These are phyloP conservation scores for Paulownia fortunei DNA, from an alignment of 257 asterid species.

Conservation along the genomic window DNA sequence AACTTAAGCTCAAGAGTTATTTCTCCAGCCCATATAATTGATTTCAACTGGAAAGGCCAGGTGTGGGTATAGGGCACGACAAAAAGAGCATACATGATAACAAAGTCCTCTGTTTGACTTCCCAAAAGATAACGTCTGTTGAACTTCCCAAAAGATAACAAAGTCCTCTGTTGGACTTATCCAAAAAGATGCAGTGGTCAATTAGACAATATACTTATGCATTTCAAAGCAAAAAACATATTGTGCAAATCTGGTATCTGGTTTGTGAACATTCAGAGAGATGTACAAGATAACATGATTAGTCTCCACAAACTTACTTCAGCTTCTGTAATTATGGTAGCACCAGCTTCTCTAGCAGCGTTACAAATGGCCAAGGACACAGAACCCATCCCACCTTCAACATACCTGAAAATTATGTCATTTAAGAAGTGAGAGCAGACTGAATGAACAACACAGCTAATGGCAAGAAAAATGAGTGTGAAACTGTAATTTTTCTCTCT, in stretches of 20 bases:
- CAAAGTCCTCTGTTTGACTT: no score
- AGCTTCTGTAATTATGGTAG: slow-evolving; percentile 71
- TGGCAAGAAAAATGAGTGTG: slow-evolving; percentile 24
- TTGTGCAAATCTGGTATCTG: neutral
- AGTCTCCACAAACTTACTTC: slow-evolving; percentile 64
- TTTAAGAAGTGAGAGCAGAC: slow-evolving; percentile 30
- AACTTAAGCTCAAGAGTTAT: slow-evolving; percentile 9
- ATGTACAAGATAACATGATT: slow-evolving; percentile 23
- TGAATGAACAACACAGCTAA: slow-evolving; percentile 16
- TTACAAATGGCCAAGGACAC: slow-evolving; percentile 79
- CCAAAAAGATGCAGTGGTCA: slow-evolving; percentile 8
- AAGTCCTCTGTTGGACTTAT: slow-evolving; percentile 4
- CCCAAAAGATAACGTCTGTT: no score
- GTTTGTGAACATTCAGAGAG: slow-evolving; percentile 9
- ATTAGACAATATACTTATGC: neutral
- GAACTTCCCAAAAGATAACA: no score
- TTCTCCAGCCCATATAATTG: neutral
- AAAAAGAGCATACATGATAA: neutral
- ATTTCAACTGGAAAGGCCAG: neutral
- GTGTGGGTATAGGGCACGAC: neutral
- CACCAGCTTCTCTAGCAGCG: slow-evolving; percentile 95
- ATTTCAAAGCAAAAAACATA: slow-evolving; percentile 14
- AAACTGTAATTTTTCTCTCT: neutral
- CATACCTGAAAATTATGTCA: slow-evolving; percentile 62
- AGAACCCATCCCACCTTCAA: slow-evolving; percentile 99